phyloP scores from a whole-genome alignment of 768 basidiomycete species.

The Pisolithus tinctorius region DNA sequence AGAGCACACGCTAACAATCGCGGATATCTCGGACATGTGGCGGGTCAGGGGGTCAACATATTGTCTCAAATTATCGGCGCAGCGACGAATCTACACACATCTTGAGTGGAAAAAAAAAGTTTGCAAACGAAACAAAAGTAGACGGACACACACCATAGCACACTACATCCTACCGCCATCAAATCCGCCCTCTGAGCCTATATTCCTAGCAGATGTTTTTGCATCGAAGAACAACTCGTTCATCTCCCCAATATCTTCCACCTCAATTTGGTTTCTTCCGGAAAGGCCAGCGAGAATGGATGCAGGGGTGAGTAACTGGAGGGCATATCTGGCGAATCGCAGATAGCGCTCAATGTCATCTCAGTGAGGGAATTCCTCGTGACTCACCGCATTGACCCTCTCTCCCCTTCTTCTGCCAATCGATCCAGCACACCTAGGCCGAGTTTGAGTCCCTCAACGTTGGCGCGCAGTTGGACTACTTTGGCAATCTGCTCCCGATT shows the following conservation, averaged over 20 bases:
- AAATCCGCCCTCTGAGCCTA: slow-evolving; percentile 34
- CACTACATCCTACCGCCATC: slow-evolving; percentile 26
- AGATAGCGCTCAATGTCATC: slow-evolving; percentile 6
- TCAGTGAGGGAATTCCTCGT: slow-evolving; percentile 2
- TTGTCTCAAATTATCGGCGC: slow-evolving; percentile 3
- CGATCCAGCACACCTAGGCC: slow-evolving; percentile 71
- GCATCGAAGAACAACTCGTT: slow-evolving; percentile 93
- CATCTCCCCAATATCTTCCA: slow-evolving; percentile 92
- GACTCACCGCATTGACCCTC: slow-evolving; percentile 68
- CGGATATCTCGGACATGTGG: background rate
- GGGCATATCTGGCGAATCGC: slow-evolving; percentile 57
- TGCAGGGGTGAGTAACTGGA: slow-evolving; percentile 88
- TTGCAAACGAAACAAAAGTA: background rate
- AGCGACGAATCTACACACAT: slow-evolving; percentile 3
- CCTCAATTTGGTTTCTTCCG: slow-evolving; percentile 74
- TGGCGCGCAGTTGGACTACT: slow-evolving; percentile 81
- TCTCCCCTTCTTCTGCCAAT: slow-evolving; percentile 76
- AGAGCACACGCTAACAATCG: background rate
- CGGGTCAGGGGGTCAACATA: background rate
- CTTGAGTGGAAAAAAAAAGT: background rate
- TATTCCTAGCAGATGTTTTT: slow-evolving; percentile 64
- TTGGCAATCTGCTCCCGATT: slow-evolving; percentile 76
- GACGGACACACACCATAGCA: slow-evolving; percentile 4
- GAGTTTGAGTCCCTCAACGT: slow-evolving; percentile 78
- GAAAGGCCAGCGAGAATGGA: slow-evolving; percentile 75